Percentiles rank a stretch among this genome's conserved stretches.
Evolutionary conservation across 2,329 filamentous ascomycete species (phyloP).

Genomic region (Atkinsonella hypoxylon): DNA sequence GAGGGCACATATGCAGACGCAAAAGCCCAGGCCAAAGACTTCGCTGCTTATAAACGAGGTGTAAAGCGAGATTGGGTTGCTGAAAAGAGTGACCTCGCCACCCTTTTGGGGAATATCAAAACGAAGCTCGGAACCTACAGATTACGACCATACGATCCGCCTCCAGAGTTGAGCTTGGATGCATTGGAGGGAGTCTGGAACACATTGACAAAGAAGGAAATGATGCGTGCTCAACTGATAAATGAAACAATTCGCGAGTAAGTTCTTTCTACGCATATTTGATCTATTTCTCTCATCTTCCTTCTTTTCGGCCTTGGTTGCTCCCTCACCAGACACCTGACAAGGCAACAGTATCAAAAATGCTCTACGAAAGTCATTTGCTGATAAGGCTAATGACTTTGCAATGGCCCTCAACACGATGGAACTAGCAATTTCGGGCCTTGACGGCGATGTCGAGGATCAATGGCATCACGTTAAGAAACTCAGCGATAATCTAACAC

Average conservation of each 20-base stretch:
- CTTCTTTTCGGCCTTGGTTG: not conserved
- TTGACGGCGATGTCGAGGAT: conserved; percentile 94
- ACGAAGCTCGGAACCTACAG: conserved; percentile 95
- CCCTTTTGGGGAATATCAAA: conserved; percentile 93
- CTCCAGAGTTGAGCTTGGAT: conserved; percentile 69
- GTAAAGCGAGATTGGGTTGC: conserved; percentile 93
- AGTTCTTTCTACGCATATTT: conserved; percentile 19
- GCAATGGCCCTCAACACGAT: conserved; percentile 90
- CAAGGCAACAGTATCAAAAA: conserved; percentile 68
- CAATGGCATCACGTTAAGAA: conserved; percentile 79
- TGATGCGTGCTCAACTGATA: conserved; percentile 80
- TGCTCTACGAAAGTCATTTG: conserved; percentile 78
- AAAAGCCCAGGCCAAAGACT: conserved; percentile 71
- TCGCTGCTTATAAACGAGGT: conserved; percentile 81
- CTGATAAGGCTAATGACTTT: conserved; percentile 97
- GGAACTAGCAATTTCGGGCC: conserved; percentile 86
- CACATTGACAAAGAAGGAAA: conserved; percentile 68
- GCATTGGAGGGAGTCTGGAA: conserved; percentile 76
- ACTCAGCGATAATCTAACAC: conserved; percentile 73
- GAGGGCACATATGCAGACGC: conserved; percentile 88
- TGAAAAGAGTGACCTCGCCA: conserved; percentile 91
- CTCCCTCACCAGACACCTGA: conserved; percentile 15
- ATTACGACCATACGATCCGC: conserved; percentile 81
- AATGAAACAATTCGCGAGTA: conserved; percentile 96
- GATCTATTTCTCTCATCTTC: not conserved